Conservation (phyloP, 78 protist species). For the Dictyostelium capitatum region DNA sequence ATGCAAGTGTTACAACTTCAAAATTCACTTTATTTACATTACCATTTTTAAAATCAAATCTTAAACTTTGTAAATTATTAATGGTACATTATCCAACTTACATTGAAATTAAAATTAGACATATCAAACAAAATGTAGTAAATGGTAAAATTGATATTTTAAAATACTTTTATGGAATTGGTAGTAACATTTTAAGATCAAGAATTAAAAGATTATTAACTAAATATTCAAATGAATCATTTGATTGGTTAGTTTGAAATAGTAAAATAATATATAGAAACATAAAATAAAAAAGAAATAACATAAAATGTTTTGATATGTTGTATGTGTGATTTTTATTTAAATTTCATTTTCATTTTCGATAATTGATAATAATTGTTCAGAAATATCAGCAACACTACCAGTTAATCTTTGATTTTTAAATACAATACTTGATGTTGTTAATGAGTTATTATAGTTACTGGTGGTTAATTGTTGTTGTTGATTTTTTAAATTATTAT, state of each 20-base stretch:
- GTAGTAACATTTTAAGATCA: neutral
- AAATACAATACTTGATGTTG: neutral
- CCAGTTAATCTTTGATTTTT: constrained; percentile 14
- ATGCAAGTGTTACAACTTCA: neutral
- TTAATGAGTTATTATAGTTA: neutral
- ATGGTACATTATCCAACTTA: neutral
- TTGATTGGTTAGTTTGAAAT: neutral
- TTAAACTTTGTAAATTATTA: neutral
- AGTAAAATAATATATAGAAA: neutral
- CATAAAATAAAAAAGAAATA: neutral
- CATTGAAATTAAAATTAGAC: neutral
- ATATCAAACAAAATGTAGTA: neutral
- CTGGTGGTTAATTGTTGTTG: neutral
- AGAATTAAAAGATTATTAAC: constrained; percentile 8
- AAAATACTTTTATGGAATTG: neutral
- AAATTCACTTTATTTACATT: neutral
- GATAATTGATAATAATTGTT: neutral
- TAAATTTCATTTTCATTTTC: neutral
- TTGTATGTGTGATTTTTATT: neutral
- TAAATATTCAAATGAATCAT: neutral
- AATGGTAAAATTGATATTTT: neutral
- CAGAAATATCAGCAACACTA: neutral
- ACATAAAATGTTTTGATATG: neutral
- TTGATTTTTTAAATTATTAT: neutral
- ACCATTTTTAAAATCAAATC: neutral